Evolutionary conservation across 176 grass and related monocot genomes (phyloP).

Genomic region (Oryza longistaminata): DNA sequence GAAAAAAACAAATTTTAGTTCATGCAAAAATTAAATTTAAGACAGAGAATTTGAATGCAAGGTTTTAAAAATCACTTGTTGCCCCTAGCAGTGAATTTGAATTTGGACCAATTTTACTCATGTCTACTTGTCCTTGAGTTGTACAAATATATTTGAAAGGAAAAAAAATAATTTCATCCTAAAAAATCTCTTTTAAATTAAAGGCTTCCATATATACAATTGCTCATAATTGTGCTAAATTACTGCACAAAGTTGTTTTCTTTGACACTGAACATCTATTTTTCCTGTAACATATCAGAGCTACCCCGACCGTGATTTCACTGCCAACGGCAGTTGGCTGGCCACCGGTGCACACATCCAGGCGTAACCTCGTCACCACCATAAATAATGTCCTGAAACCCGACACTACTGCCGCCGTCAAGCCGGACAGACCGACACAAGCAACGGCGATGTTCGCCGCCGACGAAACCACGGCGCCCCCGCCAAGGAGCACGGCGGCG

Average conservation of each 20-base stretch:
- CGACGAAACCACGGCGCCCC: background rate
- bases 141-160: no score
- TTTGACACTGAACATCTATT: background rate
- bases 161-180: background rate
- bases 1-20: background rate
- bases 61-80: background rate
- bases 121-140: no score
- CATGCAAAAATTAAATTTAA: background rate
- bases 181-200: background rate
- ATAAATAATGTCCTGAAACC: slow-evolving; percentile 28
- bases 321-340: slow-evolving; percentile 49
- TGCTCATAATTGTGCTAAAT: background rate
- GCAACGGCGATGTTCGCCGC: background rate
- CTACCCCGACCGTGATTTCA: background rate
- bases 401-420: no score
- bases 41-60: background rate
- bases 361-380: slow-evolving; percentile 49
- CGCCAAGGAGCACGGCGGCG: background rate
- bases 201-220: background rate
- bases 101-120: no score
- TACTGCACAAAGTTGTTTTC: background rate
- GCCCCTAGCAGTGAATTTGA: no score
- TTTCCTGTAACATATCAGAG: slow-evolving; percentile 25
- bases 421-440: background rate
- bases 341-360: slow-evolving; percentile 63